Base-by-base conservation (phyloP, 805 yeast species). In the Wickerhamiella spandovensis region DNA sequence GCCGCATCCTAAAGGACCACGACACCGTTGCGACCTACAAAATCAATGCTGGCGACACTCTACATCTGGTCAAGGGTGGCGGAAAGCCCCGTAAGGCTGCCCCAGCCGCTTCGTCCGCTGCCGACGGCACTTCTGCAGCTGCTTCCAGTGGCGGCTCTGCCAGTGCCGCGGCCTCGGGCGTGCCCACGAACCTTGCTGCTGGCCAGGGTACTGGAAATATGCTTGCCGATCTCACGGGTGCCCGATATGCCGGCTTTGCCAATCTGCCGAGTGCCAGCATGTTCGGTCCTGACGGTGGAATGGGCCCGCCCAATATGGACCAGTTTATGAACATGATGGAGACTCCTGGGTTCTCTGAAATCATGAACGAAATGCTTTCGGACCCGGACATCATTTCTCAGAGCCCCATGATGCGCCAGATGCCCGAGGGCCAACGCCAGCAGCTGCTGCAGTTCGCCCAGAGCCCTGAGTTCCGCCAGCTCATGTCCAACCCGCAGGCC, bases 211-310 rank as follows among this genome's bases (percentile, higher is more conserved):
- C 94, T 0, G 85, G 82, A 66, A 87, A 92, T 66, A 95, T 95
- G 37, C 73, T 92, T 60, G 89, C 95, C 10, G 96, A 84, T 56
- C 72, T 90, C 56, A 90, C 97, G 0, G 90, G 95, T 47, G 97
- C 97, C 1, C 78, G 97, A 49, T 92, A 88, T 62, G 97, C 97
- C 2, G 98, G 98, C 1, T 81, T 79, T 59, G 76, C 88, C 7
- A 89, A 87, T 59, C 72, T 92, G 66, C 97, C 98, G 5, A 75
- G 84, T 2, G 86, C 87, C 1, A 77, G 81, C 44, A 76, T 86
- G 83, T 88, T 90, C 69, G 96, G 96, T 1, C 89, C 95, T 24
- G 97, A 89, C 65, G 95, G 95, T 41, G 97, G 97, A 17, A 77
- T 83, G 85, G 81, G 81, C 43, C 77, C 76, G 44, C 89, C 95